phyloP scores from a whole-genome alignment of 179 eudicot species.

The Silene noctiflora region DNA sequence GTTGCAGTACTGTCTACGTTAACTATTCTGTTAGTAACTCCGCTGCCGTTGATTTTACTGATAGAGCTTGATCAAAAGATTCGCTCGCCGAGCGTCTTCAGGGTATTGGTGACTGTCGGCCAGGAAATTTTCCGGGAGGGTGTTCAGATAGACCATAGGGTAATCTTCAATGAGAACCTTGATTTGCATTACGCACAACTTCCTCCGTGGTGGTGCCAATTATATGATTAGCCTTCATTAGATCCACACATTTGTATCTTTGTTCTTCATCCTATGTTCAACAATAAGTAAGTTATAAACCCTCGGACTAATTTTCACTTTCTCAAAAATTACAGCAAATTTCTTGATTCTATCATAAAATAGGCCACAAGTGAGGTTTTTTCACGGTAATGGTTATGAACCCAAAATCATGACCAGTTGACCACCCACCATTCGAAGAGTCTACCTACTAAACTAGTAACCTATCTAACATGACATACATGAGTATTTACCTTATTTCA shows the following conservation, averaged over 20 bases:
- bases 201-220: constrained; percentile 94
- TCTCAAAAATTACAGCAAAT: too few species aligned
- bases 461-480: too few species aligned
- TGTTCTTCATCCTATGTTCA: constrained; percentile 56
- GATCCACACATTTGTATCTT: constrained; percentile 58
- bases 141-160: background rate
- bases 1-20: background rate
- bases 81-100: background rate
- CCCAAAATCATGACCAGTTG: too few species aligned
- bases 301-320: background rate
- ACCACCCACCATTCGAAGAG: too few species aligned
- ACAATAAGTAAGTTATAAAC: background rate
- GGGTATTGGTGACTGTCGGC: background rate
- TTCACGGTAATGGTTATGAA: too few species aligned
- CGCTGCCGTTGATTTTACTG: background rate
- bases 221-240: constrained; percentile 80
- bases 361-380: too few species aligned
- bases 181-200: constrained; percentile 62
- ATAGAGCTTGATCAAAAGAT: background rate
- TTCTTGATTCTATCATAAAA: too few species aligned
- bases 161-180: constrained; percentile 18
- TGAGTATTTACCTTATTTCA: too few species aligned
- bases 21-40: background rate
- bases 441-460: too few species aligned
- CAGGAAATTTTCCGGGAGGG: background rate